Evolutionary conservation across 805 yeast genomes (phyloP).

Genomic region (Candida loeiensis): DNA sequence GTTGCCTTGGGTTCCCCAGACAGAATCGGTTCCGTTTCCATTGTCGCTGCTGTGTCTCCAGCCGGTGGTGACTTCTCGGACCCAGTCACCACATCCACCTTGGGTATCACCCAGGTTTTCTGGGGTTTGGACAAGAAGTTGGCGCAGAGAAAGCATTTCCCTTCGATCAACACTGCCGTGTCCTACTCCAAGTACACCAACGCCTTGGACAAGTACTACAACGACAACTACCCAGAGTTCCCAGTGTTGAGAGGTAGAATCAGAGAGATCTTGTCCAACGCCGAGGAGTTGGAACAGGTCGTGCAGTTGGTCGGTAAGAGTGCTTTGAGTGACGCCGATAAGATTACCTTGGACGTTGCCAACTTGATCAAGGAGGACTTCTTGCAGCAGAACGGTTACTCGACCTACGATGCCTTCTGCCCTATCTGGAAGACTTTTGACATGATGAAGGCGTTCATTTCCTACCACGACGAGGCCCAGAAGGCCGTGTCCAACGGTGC

Average conservation of each 20-base stretch:
- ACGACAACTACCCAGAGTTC: conserved; percentile 83
- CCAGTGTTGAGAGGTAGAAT: conserved; percentile 86
- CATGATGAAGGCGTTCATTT: conserved; percentile 94
- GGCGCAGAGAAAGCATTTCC: conserved; percentile 99
- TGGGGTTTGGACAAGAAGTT: conserved; percentile 99
- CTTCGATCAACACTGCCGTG: conserved; percentile 92
- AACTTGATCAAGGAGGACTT: conserved; percentile 93
- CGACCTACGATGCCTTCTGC: conserved; percentile 97
- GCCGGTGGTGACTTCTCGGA: conserved; percentile 99
- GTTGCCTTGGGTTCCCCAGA: conserved; percentile 94
- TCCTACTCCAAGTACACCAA: conserved; percentile 96
- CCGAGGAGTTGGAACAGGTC: conserved; percentile 98
- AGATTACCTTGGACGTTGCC: conserved; percentile 93
- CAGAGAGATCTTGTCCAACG: conserved; percentile 91
- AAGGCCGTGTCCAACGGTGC: conserved; percentile 94
- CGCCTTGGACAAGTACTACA: conserved; percentile 83
- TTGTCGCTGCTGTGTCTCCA: conserved; percentile 98
- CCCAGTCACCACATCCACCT: conserved; percentile 97
- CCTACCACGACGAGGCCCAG: conserved; percentile 96
- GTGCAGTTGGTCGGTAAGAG: conserved; percentile 99
- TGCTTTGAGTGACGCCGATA: conserved; percentile 94
- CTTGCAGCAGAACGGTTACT: conserved; percentile 98
- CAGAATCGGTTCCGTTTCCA: conserved; percentile 97
- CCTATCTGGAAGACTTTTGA: conserved; percentile 98
- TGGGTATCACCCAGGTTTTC: conserved; percentile 99